These are phyloP conservation scores for Alternaria hordeiaustralica DNA, from an alignment of 2,329 filamentous ascomycete species.

Conservation along the genomic window DNA sequence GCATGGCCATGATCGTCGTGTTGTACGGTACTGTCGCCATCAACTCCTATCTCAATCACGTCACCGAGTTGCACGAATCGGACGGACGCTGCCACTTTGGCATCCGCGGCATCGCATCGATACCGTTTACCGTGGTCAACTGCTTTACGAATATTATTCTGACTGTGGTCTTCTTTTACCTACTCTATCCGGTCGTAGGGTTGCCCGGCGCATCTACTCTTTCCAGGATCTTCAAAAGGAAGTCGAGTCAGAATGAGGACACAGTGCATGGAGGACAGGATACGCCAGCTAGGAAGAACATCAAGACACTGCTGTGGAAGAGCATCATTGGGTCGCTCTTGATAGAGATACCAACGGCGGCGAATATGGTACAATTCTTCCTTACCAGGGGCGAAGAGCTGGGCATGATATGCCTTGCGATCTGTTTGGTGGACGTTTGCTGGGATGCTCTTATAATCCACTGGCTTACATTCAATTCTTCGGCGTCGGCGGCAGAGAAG, in stretches of 20 bases:
- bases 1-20: slow-evolving; percentile 28
- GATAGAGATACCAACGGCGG: slow-evolving; percentile 46
- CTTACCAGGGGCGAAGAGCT: slow-evolving; percentile 39
- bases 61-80: slow-evolving; percentile 32
- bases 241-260: neutral
- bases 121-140: slow-evolving; percentile 47
- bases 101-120: slow-evolving; percentile 39
- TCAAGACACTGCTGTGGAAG: slow-evolving; percentile 34
- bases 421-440: slow-evolving; percentile 47
- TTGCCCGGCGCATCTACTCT: neutral
- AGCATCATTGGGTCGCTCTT: slow-evolving; percentile 40
- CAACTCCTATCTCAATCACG: slow-evolving; percentile 36
- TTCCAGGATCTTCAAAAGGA: neutral
- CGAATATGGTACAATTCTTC: slow-evolving; percentile 47
- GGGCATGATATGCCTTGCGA: slow-evolving; percentile 48
- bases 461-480: slow-evolving; percentile 27
- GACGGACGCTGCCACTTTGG: slow-evolving; percentile 48
- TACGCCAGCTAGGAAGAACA: slow-evolving; percentile 23
- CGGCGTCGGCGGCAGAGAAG: slow-evolving; percentile 11
- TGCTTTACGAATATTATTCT: slow-evolving; percentile 43
- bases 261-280: neutral
- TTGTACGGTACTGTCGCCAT: slow-evolving; percentile 32
- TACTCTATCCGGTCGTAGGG: slow-evolving; percentile 35
- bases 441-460: slow-evolving; percentile 27
- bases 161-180: slow-evolving; percentile 46